Base-by-base conservation (phyloP, 371 early-diverging fungal species). In the Agmasoma carcini region DNA sequence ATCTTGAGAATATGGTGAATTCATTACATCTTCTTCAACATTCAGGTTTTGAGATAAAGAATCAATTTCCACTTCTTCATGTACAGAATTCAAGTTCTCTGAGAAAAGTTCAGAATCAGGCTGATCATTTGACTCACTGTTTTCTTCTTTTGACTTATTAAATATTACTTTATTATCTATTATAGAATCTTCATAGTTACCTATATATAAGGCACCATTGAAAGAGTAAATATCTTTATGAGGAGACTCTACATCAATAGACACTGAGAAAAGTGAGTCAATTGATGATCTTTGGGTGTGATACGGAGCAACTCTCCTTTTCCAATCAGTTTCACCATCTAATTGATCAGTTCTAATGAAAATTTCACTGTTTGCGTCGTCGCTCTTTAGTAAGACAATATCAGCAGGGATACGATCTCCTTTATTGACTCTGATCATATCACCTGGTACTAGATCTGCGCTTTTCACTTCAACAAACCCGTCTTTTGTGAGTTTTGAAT, bases 261-360 rank as follows among this genome's bases (percentile, higher is more conserved):
- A 47, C 29, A 70, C n/a, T 43, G 50, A 36, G 46, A 25, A 43
- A 12, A 49, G 9, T 31, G 46, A 27, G 27, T 49, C 38, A 47
- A 53, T 30, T 19, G 30, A 1, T 19, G 26, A 33, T 12, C 36
- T 31, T 12, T 68, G 62, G 12, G 50, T 63, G 2, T 45, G 26
- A 30, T 26, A 15, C 34, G 63, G 47, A 26, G 57, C 7, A 15
- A 31, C 33, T 66, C 80, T 79, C 55, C 92, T 73, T 75, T 97
- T 95, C 94, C 95, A 97, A 67, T 97, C 96, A 0, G 95, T 95
- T 70, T 95, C 95, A 58, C 96, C 96, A 71, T 95, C 96, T 39
- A 97, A 77, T 68, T 97, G 96, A 77, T 97, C 96, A 2, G 98
- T 97, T 44, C 94, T 78, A 67, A 97, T 86, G 76, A 95, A 97